Percentiles rank a stretch among this genome's conserved stretches.
phyloP scores from a whole-genome alignment of 2,329 filamentous ascomycete species.

The Moelleriella libera region DNA sequence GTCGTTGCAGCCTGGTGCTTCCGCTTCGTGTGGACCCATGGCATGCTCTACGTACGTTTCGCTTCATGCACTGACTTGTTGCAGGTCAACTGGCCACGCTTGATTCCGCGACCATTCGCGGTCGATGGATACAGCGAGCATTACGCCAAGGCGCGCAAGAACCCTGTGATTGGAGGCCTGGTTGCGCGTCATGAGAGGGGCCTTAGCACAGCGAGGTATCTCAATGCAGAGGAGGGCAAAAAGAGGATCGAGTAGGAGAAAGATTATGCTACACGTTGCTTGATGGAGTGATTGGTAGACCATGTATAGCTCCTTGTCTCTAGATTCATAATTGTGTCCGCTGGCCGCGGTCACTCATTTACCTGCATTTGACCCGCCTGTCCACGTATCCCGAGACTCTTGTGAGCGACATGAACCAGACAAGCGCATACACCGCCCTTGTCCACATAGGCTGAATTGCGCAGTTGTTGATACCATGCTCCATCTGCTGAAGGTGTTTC shows the following conservation, averaged over 20 bases:
- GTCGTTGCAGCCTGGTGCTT: constrained; percentile 55
- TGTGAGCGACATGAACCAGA: too few species aligned
- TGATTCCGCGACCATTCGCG: constrained; percentile 78
- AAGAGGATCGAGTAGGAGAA: constrained; percentile 73
- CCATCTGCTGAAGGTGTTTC: too few species aligned
- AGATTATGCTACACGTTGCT: background rate
- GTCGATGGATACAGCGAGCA: constrained; percentile 82
- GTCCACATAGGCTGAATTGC: too few species aligned
- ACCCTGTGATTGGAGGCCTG: constrained; percentile 65
- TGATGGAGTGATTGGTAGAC: background rate
- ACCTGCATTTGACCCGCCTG: too few species aligned
- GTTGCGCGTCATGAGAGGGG: constrained; percentile 61
- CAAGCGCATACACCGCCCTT: too few species aligned
- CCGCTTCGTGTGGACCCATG: constrained; percentile 69
- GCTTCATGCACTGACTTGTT: background rate
- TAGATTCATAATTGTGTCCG: too few species aligned
- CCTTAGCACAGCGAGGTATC: constrained; percentile 66
- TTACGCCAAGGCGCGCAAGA: constrained; percentile 67
- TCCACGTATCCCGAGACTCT: too few species aligned
- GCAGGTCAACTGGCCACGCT: constrained; percentile 95
- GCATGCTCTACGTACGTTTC: constrained; percentile 80
- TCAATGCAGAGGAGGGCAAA: constrained; percentile 91
- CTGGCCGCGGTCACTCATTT: too few species aligned
- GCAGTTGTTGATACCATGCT: too few species aligned
- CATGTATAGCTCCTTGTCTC: too few species aligned